A percentile compares a stretch with the other conserved stretches of the same genome.
Conservation (phyloP, 176 grass and related monocot species). For the Oryza australiensis region DNA sequence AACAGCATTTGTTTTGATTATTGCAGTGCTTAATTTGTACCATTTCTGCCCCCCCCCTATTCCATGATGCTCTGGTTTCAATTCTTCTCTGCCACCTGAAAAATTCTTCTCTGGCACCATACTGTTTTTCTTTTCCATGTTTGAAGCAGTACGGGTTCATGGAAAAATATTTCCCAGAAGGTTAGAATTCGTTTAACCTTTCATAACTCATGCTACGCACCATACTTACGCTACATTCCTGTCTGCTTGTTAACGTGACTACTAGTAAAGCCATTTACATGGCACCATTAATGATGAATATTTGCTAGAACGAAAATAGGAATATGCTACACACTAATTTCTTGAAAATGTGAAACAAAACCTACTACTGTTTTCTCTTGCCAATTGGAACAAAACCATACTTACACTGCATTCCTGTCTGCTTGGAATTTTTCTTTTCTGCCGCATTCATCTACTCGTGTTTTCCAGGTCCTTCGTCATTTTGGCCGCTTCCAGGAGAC, state of each 20-base stretch:
- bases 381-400: too few relatives aligned
- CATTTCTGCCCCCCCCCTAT: too few relatives aligned
- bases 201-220: neutral
- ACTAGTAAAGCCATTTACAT: neutral
- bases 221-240: neutral
- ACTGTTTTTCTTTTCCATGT: too few relatives aligned
- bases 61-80: too few relatives aligned
- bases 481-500: conserved; percentile 80
- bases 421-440: neutral
- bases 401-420: too few relatives aligned
- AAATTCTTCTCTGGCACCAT: too few relatives aligned
- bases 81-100: too few relatives aligned
- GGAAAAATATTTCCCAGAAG: too few relatives aligned
- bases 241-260: neutral
- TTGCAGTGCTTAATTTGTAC: too few relatives aligned
- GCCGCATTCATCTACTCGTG: conserved; percentile 23
- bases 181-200: too few relatives aligned
- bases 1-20: too few relatives aligned
- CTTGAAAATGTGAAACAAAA: neutral
- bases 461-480: conserved; percentile 87
- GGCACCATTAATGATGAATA: neutral
- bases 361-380: conserved; percentile 6
- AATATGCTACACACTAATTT: neutral
- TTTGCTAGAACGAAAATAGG: neutral
- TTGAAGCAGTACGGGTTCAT: too few relatives aligned